Base-by-base conservation (phyloP, 2,329 filamentous ascomycete genomes). In the Microdochium trichocladiopsis region DNA sequence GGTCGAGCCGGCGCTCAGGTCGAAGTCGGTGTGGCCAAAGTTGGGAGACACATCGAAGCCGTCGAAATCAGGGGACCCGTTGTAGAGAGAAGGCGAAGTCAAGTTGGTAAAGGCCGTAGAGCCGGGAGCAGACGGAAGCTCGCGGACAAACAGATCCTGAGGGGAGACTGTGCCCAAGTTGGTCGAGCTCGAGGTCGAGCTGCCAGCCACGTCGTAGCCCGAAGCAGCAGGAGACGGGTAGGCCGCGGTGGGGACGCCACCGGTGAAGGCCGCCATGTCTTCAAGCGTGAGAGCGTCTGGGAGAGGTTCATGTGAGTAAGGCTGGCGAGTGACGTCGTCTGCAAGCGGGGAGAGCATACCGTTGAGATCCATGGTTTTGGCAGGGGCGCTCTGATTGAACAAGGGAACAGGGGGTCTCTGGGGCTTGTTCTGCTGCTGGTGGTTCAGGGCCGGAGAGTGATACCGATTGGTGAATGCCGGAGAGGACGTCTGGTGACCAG, bases 71-170 rank as follows among this genome's bases (percentile, higher is more conserved):
- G 90, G 90, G 50, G 90, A 95, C 61, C 86, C 88, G 64, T 88
- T 80, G 62, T 83, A 86, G 53, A 83, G 77, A n/a, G 87, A 89
- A 47, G 91, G 91, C 55, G 91, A 94, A 53, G 90, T 95, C 69
- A 96, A 66, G 57, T 90, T 84, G 33, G 91, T 95, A 65, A 94
- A 83, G 31, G 88, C 84, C 48, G 86, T 79, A 2, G 91, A 95
- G 64, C 89, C 89, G 25, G 91, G 91, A 36, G 90, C 83, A 56
- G 90, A 95, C 63, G 83, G 83, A 54, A 79, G 76, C 62, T 88
- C 83, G 59, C 83, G 81, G 61, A 92, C 76, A 59, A 87, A 72
- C 58, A 95, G 76, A 63, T 96, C 90, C 69, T 88, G 86, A 21
- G 91, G 91, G 56, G 91, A 96, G 56, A 96, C 81, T 43, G 91